Conservation (phyloP, 2,329 filamentous ascomycete species). For the Celoporthe dispersa region DNA sequence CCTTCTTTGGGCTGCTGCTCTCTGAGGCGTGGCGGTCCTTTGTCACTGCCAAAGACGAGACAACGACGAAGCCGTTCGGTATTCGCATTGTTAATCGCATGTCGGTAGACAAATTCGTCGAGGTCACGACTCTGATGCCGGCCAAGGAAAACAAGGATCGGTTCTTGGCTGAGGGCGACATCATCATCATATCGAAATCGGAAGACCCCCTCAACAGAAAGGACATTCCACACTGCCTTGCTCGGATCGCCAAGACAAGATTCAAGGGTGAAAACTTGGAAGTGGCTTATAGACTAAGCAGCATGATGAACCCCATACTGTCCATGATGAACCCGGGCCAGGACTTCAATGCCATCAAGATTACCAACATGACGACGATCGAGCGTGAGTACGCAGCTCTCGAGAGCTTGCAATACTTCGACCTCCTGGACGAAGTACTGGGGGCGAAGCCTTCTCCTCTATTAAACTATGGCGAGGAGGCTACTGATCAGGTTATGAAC, state of each 20-base stretch:
- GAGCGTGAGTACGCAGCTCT: conserved; percentile 95
- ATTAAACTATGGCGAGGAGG: conserved; percentile 77
- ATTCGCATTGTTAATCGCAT: conserved; percentile 87
- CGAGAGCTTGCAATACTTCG: conserved; percentile 91
- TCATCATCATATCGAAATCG: conserved; percentile 81
- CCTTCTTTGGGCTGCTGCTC: conserved; percentile 87
- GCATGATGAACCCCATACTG: conserved; percentile 64
- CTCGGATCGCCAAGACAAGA: conserved; percentile 78
- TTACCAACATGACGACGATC: conserved; percentile 91
- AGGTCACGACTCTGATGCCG: conserved; percentile 84
- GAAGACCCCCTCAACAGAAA: conserved; percentile 70
- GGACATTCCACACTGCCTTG: conserved; percentile 78
- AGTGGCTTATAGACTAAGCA: conserved; percentile 82
- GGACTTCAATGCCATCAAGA: conserved; percentile 75
- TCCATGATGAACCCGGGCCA: conserved; percentile 69
- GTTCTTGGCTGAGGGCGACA: conserved; percentile 80
- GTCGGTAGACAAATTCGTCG: conserved; percentile 89
- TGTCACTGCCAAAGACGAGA: conserved; percentile 86
- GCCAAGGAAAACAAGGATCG: conserved; percentile 78
- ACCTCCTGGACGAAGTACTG: conserved; percentile 87
- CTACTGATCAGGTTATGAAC: conserved; percentile 68
- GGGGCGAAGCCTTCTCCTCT: conserved; percentile 89
- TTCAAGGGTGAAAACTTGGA: conserved; percentile 83
- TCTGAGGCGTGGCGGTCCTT: conserved; percentile 97
- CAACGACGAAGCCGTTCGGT: conserved; percentile 78